Conservation (phyloP, 345 rosid species). For the Ailanthus altissimus region DNA sequence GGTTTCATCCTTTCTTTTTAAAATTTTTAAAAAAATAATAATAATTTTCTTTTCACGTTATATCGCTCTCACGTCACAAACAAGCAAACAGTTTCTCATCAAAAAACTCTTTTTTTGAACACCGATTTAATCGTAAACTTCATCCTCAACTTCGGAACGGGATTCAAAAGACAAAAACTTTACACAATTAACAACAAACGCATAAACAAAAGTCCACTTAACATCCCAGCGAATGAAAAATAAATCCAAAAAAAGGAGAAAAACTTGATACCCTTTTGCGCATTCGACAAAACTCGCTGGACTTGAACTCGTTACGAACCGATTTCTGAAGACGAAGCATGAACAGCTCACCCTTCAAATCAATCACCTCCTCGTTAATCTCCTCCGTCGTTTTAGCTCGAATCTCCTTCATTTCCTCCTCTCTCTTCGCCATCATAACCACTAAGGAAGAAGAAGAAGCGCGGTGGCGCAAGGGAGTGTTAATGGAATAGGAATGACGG, state of each 20-base stretch:
- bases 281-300: slow-evolving; percentile 88
- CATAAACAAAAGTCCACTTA: not conserved
- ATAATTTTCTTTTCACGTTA: not conserved
- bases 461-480: slow-evolving; percentile 24
- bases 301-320: slow-evolving; percentile 82
- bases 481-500: slow-evolving; percentile 36
- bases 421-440: slow-evolving; percentile 85
- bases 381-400: slow-evolving; percentile 67
- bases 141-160: no score
- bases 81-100: not conserved
- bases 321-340: slow-evolving; percentile 90
- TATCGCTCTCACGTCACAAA: not conserved
- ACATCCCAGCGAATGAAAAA: not conserved
- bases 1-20: not conserved
- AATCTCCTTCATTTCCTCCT: slow-evolving; percentile 75
- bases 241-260: not conserved
- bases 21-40: not conserved
- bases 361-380: slow-evolving; percentile 81
- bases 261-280: slow-evolving; percentile 63
- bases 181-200: not conserved
- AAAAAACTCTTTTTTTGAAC: no score
- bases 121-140: no score
- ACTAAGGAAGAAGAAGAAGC: slow-evolving; percentile 29
- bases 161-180: not conserved
- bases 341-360: slow-evolving; percentile 91